Evolutionary conservation across 225 moss, liverwort and hornwort genomes (phyloP).

Genomic region (Asterella californica): DNA sequence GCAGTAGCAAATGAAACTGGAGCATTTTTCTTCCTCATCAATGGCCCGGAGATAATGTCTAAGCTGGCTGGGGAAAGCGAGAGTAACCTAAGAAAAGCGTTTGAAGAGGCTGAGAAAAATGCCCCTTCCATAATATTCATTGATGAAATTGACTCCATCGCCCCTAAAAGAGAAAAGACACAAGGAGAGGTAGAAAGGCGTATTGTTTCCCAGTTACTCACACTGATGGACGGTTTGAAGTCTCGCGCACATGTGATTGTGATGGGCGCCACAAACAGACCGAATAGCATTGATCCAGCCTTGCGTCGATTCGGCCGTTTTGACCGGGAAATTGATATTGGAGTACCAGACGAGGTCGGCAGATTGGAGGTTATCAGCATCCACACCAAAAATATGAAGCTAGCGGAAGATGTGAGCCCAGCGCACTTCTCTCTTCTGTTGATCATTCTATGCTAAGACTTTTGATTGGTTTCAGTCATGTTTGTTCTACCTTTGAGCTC

Average conservation of each 20-base stretch:
- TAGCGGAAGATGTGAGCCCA: constrained; percentile 72
- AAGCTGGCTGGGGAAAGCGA: constrained; percentile 96
- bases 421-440: background rate
- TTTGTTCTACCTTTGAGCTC: background rate
- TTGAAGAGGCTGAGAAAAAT: constrained; percentile 97
- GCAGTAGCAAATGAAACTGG: constrained; percentile 95
- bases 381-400: constrained; percentile 57
- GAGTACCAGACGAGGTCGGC: constrained; percentile 51
- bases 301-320: constrained; percentile 51
- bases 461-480: background rate
- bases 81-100: constrained; percentile 89
- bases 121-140: constrained; percentile 93
- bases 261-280: constrained; percentile 54
- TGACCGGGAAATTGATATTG: constrained; percentile 53
- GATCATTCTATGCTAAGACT: background rate
- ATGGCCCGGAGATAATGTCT: constrained; percentile 97
- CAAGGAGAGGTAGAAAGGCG: constrained; percentile 95
- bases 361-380: constrained; percentile 47
- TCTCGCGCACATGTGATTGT: constrained; percentile 52
- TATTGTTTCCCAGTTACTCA: constrained; percentile 90
- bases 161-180: constrained; percentile 93
- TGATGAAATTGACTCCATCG: constrained; percentile 92
- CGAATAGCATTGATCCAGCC: constrained; percentile 48
- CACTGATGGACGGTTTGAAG: constrained; percentile 94
- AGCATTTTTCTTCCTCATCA: constrained; percentile 92